These are phyloP conservation scores for Cyclotella distinguenda DNA, from an alignment of 108 stramenopile species.

Conservation along the genomic window DNA sequence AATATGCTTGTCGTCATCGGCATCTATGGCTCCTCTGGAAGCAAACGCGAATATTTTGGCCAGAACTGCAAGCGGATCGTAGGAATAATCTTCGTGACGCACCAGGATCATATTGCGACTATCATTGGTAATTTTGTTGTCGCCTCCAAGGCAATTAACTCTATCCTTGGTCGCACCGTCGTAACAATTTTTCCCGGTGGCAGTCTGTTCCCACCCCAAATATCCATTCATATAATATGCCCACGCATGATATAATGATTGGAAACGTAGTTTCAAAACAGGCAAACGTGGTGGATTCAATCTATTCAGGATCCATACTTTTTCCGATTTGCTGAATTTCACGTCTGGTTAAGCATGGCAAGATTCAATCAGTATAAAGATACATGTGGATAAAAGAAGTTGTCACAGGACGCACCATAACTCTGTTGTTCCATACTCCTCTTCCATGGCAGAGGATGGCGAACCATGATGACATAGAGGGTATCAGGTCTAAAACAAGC, in stretches of 20 bases:
- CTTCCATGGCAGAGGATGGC: conserved; percentile 21
- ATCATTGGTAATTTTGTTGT: conserved; percentile 6
- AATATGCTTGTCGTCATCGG: conserved; percentile 2
- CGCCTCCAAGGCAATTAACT: conserved; percentile 22
- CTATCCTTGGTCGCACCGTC: background rate
- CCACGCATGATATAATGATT: conserved; percentile 20
- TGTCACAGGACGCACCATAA: conserved; percentile 23
- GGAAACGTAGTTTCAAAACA: conserved; percentile 8
- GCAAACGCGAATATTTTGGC: conserved; percentile 29
- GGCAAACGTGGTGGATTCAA: conserved; percentile 17
- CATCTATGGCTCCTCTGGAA: conserved; percentile 18
- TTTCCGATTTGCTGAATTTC: background rate
- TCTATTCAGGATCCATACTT: conserved; percentile 11
- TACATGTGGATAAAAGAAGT: background rate
- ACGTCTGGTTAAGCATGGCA: background rate
- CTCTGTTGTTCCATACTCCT: conserved; percentile 4
- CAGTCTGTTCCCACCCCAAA: conserved; percentile 12
- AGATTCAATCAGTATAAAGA: background rate
- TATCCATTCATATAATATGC: conserved; percentile 26
- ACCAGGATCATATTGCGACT: conserved; percentile 23
- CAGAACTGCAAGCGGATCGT: conserved; percentile 15
- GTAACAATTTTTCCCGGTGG: conserved; percentile 18
- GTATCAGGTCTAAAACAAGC: conserved; percentile 26
- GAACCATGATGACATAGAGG: conserved; percentile 22
- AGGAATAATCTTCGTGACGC: conserved; percentile 21